Evolutionary conservation across 2,329 filamentous ascomycete genomes (phyloP).

Genomic region (Coniochaeta sp.): DNA sequence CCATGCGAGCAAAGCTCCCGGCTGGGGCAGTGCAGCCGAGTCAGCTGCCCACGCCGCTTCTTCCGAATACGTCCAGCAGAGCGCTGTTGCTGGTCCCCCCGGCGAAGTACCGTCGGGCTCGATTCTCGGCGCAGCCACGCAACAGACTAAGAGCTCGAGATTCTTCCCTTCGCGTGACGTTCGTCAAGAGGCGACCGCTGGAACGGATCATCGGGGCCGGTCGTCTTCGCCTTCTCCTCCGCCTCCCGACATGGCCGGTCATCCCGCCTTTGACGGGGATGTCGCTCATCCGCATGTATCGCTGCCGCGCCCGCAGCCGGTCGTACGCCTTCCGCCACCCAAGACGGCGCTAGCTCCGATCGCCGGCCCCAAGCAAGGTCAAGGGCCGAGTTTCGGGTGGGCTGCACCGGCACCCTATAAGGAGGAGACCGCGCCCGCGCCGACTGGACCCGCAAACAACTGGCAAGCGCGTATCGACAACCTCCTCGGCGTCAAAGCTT

Average conservation of each 20-base stretch:
- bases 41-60: background rate
- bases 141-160: constrained; percentile 45
- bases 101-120: constrained; percentile 8
- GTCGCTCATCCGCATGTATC: constrained; percentile 58
- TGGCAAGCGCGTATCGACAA: constrained; percentile 81
- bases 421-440: constrained; percentile 12
- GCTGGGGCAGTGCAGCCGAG: background rate
- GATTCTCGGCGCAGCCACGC: constrained; percentile 19
- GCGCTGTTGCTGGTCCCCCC: background rate
- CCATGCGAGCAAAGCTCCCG: background rate
- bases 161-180: constrained; percentile 54
- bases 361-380: constrained; percentile 11
- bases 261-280: constrained; percentile 67
- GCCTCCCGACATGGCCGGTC: constrained; percentile 61
- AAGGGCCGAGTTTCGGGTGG: constrained; percentile 23
- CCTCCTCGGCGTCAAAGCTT: constrained; percentile 59
- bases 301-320: constrained; percentile 61
- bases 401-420: constrained; percentile 23
- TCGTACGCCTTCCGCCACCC: constrained; percentile 72
- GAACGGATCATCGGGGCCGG: constrained; percentile 23
- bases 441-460: constrained; percentile 7
- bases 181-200: constrained; percentile 26
- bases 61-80: constrained; percentile 10
- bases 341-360: constrained; percentile 30
- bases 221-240: constrained; percentile 62